Conservation (phyloP, 148 eudicot species). For the Fagopyrum tataricum region DNA sequence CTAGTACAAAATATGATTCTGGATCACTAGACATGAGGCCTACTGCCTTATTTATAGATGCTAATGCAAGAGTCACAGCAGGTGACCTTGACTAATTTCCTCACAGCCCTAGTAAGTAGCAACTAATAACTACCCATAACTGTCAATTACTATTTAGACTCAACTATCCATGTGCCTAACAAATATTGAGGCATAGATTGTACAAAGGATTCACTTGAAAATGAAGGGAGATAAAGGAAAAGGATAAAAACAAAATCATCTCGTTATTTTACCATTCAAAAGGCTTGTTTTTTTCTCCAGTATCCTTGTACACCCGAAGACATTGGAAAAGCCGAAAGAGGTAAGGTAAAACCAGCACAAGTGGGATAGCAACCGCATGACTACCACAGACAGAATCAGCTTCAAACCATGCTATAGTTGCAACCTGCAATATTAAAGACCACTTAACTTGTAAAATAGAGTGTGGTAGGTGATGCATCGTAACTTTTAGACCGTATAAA, state of each 20-base stretch:
- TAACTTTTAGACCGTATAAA: not conserved
- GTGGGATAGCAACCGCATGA: constrained; percentile 81
- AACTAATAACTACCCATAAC: no score
- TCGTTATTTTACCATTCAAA: constrained; percentile 51
- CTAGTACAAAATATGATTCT: no score
- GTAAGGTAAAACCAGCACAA: constrained; percentile 93
- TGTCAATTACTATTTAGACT: no score
- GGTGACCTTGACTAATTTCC: no score
- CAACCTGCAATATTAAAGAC: constrained; percentile 56
- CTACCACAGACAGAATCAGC: constrained; percentile 99
- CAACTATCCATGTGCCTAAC: no score
- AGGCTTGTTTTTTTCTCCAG: constrained; percentile 78
- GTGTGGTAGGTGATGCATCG: not conserved
- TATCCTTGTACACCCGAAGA: constrained; percentile 91
- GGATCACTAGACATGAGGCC: no score
- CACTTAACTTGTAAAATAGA: not conserved
- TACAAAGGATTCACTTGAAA: not conserved
- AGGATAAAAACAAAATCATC: constrained; percentile 10
- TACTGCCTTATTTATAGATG: no score
- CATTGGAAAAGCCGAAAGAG: constrained; percentile 89
- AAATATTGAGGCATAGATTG: not conserved
- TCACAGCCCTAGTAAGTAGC: no score
- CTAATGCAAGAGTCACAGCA: no score
- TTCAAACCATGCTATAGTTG: constrained; percentile 99
- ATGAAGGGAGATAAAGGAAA: not conserved